Evolutionary conservation across 2,329 filamentous ascomycete species (phyloP), one percentile per base, ranked within the genome.

Genomic region (Xylaria polymorpha): DNA sequence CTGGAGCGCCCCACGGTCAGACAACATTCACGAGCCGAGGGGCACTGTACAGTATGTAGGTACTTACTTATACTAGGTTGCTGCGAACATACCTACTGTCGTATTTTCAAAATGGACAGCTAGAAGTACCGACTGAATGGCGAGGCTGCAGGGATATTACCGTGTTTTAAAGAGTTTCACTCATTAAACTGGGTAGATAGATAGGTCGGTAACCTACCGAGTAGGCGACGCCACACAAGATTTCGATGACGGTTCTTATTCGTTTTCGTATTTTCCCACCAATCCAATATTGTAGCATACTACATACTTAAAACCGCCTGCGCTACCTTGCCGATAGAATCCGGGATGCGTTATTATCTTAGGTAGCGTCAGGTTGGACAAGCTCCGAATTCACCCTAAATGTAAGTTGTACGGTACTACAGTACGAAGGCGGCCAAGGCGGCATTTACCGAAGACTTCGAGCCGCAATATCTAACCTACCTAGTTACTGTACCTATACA

Each of bases 251-350:
- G 18, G 22, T 65, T 70, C 68, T 70, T 70, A 70, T 70, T 70
- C 68, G 68, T 70, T 70, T 70, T 70, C 68, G 68, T 70, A 70
- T 70, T 68, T 59, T 39, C 15, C 58, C 22, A 50, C 41, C 35
- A 37, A 37, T 12, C 35, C 7, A 37, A 37, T 6, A 37, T 37
- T 37, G 7, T n/a, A 43, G 6, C 4, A n/a, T 9, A 44, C n/a
- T n/a, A n/a, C n/a, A n/a, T n/a, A n/a, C n/a, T 7, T 44, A 4
- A 8, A 44, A 44, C 15, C 18, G 41, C 10, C 9, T 9, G 43
- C 4, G 4, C 1, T 22, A 48, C 48, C 48, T 2, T 3, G 10
- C 41, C 41, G 14, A 44, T 44, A 44, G 15, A 15, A 12, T 29
- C 25, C 25, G 25, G 25, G 2, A 29, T 29, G 25, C 25, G 25